Evolutionary conservation across 306 rosid species (phyloP).

Genomic region (Vigna trinervia): DNA sequence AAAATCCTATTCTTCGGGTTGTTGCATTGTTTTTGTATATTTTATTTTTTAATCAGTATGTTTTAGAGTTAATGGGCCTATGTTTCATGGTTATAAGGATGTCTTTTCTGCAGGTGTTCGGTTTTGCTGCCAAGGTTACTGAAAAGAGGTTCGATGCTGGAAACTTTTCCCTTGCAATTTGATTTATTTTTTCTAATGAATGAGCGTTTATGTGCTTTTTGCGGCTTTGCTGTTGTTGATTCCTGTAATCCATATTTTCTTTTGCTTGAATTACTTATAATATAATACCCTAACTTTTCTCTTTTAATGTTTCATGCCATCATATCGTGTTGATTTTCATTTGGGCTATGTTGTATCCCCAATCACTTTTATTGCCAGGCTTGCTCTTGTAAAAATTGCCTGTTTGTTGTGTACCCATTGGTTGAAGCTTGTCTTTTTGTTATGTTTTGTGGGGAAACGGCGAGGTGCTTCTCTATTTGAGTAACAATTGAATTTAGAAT

Average conservation of each 20-base stretch:
- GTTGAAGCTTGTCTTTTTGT: slow-evolving; percentile 15
- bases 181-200: background rate
- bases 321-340: background rate
- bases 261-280: background rate
- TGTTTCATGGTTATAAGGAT: slow-evolving; percentile 21
- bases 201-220: slow-evolving; percentile 18
- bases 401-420: background rate
- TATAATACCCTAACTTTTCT: background rate
- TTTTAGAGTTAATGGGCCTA: slow-evolving; percentile 24
- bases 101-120: slow-evolving; percentile 18
- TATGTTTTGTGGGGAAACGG: background rate
- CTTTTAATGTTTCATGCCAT: background rate
- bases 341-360: background rate
- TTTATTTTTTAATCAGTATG: background rate
- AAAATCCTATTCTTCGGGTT: slow-evolving; percentile 11
- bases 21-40: background rate
- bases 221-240: background rate
- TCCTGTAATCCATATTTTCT: background rate
- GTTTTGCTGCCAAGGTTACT: slow-evolving; percentile 28
- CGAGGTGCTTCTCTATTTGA: background rate
- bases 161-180: slow-evolving; percentile 2
- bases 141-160: slow-evolving; percentile 11
- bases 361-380: background rate
- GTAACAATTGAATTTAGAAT: background rate
- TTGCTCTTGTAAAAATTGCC: background rate